phyloP scores from a whole-genome alignment of 1,139 yeast genomes.

The Saccharomycopsis hybrid region DNA sequence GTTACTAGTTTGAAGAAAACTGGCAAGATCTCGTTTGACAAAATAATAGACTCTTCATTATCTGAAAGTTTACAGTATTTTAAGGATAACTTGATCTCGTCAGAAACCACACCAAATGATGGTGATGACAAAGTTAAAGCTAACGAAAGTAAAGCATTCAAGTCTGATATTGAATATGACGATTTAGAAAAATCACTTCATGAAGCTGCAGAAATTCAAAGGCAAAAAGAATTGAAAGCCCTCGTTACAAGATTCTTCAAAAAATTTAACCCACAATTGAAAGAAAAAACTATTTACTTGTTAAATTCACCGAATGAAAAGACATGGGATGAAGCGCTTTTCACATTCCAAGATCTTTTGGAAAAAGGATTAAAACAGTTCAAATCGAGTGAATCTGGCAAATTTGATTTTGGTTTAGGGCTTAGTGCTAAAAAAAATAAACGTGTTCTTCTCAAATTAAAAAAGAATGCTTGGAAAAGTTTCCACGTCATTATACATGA shows the following conservation, averaged over 20 bases:
- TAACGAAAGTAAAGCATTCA: conserved; percentile 1
- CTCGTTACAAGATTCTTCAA: conserved; percentile 19
- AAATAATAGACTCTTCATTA: conserved; percentile 22
- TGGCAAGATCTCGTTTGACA: conserved; percentile 23
- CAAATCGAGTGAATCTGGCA: conserved; percentile 22
- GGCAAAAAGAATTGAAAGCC: conserved; percentile 19
- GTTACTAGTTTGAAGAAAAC: conserved; percentile 21
- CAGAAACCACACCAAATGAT: conserved; percentile 1
- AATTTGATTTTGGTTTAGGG: conserved; percentile 62
- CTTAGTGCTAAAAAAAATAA: conserved; percentile 39
- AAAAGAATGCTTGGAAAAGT: conserved; percentile 56
- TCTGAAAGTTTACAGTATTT: conserved; percentile 22
- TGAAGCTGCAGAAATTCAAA: conserved; percentile 21
- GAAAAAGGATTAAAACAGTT: conserved; percentile 30
- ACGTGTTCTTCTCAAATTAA: conserved; percentile 37
- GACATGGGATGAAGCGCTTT: conserved; percentile 58
- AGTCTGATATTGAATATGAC: conserved; percentile 8
- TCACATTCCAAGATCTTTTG: conserved; percentile 40
- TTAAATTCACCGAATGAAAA: conserved; percentile 36
- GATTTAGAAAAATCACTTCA: conserved; percentile 21
- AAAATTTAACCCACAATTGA: conserved; percentile 24
- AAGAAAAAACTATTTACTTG: conserved; percentile 26
- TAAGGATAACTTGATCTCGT: conserved; percentile 3
- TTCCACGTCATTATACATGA: conserved; percentile 56
- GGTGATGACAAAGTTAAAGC: conserved; percentile 1